Evolutionary conservation across 148 eudicot species (phyloP).

Genomic region (Rhododendron griersonianum): DNA sequence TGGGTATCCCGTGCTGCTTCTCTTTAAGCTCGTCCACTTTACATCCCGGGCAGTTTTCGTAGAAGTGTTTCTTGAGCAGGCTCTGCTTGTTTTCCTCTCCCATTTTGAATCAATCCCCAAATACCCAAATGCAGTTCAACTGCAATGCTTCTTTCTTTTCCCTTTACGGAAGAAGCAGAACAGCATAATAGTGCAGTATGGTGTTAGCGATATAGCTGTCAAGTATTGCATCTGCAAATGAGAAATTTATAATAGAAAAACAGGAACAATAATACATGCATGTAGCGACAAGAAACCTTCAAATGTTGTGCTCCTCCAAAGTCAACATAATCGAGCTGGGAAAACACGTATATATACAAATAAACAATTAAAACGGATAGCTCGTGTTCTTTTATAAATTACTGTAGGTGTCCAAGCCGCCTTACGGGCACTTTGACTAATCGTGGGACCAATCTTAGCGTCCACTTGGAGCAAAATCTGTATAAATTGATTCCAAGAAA

Average conservation of each 20-base stretch:
- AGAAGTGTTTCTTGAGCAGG: constrained; percentile 36
- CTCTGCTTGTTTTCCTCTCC: constrained; percentile 25
- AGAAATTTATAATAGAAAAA: not conserved
- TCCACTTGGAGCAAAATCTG: too few relatives aligned
- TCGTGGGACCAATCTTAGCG: too few relatives aligned
- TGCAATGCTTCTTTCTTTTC: too few relatives aligned
- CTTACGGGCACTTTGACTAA: too few relatives aligned
- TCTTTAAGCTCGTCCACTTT: constrained; percentile 44
- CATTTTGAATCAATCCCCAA: constrained; percentile 8
- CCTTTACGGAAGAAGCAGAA: not conserved
- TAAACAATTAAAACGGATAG: not conserved
- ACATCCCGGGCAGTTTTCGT: constrained; percentile 77
- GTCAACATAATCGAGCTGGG: not conserved
- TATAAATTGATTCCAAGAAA: too few relatives aligned
- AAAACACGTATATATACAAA: not conserved
- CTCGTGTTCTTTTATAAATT: too few relatives aligned
- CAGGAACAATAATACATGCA: not conserved
- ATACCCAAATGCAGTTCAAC: not conserved
- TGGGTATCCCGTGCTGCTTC: constrained; percentile 40
- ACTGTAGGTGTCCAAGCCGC: too few relatives aligned
- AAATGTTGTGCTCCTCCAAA: not conserved
- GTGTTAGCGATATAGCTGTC: not conserved
- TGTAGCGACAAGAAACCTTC: not conserved
- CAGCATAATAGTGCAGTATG: not conserved
- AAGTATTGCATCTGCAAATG: not conserved